phyloP scores from a whole-genome alignment of 306 rosid genomes.

The Malus sylvestris region DNA sequence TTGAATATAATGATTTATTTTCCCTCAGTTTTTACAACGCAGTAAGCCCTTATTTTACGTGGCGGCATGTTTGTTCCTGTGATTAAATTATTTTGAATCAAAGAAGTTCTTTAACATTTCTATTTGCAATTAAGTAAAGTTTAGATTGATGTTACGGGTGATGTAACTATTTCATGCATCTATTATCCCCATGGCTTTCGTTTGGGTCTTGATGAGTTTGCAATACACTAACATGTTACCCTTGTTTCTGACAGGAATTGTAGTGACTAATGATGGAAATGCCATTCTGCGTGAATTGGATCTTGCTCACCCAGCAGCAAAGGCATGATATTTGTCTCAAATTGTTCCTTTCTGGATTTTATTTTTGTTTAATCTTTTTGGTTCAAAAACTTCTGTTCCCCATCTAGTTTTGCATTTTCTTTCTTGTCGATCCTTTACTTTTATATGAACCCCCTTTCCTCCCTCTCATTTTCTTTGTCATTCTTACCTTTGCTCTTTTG shows the following conservation, averaged over 20 bases:
- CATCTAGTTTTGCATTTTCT: not conserved
- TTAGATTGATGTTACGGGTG: not conserved
- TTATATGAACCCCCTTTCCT: not conserved
- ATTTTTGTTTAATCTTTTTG: not conserved
- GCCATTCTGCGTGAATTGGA: constrained; percentile 92
- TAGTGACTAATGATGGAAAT: constrained; percentile 97
- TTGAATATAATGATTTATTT: not conserved
- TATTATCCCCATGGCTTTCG: not conserved
- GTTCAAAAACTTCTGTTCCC: not conserved
- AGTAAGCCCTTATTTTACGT: not conserved
- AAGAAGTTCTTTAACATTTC: not conserved
- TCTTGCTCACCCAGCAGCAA: constrained; percentile 96
- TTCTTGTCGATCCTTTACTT: not conserved
- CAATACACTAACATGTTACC: not conserved
- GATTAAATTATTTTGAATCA: not conserved
- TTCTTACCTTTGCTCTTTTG: not conserved
- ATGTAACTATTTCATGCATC: not conserved
- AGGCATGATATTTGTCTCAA: constrained; percentile 41
- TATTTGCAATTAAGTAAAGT: not conserved
- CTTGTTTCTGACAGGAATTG: constrained; percentile 56
- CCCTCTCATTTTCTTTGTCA: constrained; percentile 4
- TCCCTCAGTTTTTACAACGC: not conserved
- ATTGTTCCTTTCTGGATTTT: not conserved
- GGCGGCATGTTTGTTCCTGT: not conserved
- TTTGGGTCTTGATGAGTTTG: not conserved